Base-by-base conservation (phyloP, 495 filamentous ascomycete genomes). In the Penicillium roqueforti region DNA sequence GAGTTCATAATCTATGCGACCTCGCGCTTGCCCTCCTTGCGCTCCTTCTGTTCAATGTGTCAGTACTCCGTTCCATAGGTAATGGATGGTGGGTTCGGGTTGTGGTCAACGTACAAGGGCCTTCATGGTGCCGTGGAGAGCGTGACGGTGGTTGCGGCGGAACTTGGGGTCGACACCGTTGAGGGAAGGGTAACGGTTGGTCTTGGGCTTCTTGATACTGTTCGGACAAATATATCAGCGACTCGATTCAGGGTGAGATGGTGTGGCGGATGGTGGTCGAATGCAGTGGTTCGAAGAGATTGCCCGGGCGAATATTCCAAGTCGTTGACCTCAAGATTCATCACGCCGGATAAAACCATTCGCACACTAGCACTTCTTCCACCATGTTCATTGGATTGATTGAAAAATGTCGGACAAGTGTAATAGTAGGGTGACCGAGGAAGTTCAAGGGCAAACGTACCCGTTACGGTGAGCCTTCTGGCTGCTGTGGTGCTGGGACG, bases 201-300 rank as follows among this genome's bases (percentile, higher is more conserved):
- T 97, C 83, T 95, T 97, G 42, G 95, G 95, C 86, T 96, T 97
- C 88, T 97, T 97, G 86, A 98, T 97, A 80, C 93, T 96, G 74
- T 69, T 68, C 45, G 46, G 19, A 54, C 45, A 55, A 54, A 41
- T 29, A 61, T 59, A 61, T 78, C 65, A 79, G 75, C 54, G 58
- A 55, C 13, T 47, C 45, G 48, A 28, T 57, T 55, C 40, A 49
- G 29, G 38, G 54, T 23, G 16, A 26, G 31, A 60, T 34, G 34
- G 61, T 44, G 36, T 50, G 19, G 16, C n/a, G 19, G 26, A 37
- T 31, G 41, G 29, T 36, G 29, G 47, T 22, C 16, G 26, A 46
- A 51, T 26, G 57, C 31, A 25, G 48, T 51, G n/a, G 16, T 34
- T 13, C 11, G 14, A 23, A 47, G 22, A 4, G 36, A 16, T 44